These are phyloP conservation scores for Fusarium keratoplasticum DNA, from an alignment of 2,329 filamentous ascomycete species.

Conservation along the genomic window DNA sequence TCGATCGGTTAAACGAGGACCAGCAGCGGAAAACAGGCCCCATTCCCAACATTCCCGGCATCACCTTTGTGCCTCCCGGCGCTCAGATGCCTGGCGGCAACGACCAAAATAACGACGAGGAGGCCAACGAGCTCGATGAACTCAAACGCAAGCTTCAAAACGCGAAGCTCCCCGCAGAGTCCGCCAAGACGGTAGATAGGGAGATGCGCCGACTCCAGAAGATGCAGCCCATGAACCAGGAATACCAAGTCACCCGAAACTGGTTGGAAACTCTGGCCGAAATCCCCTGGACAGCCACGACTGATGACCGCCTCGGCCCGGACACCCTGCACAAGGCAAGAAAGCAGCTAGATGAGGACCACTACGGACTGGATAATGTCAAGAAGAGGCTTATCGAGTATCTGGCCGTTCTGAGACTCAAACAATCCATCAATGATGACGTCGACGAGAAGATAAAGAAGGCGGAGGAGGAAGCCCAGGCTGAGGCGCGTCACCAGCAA, in stretches of 20 bases:
- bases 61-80: slow-evolving; percentile 50
- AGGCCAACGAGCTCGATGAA: slow-evolving; percentile 90
- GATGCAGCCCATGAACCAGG: slow-evolving; percentile 96
- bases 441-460: slow-evolving; percentile 82
- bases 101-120: slow-evolving; percentile 76
- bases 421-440: slow-evolving; percentile 88
- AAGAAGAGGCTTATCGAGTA: slow-evolving; percentile 98
- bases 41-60: slow-evolving; percentile 54
- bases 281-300: slow-evolving; percentile 89
- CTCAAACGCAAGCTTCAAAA: slow-evolving; percentile 87
- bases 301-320: slow-evolving; percentile 85
- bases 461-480: slow-evolving; percentile 68
- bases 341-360: slow-evolving; percentile 93
- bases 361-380: slow-evolving; percentile 96
- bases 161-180: slow-evolving; percentile 84
- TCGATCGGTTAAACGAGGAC: slow-evolving; percentile 62
- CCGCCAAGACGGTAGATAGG: slow-evolving; percentile 88
- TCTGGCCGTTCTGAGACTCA: slow-evolving; percentile 93
- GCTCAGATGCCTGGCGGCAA: slow-evolving; percentile 56
- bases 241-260: slow-evolving; percentile 92
- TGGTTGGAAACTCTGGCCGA: slow-evolving; percentile 95
- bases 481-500: slow-evolving; percentile 35
- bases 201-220: slow-evolving; percentile 90
- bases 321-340: slow-evolving; percentile 83
- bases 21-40: slow-evolving; percentile 49